Evolutionary conservation across 169 alveolate species (phyloP).

Genomic region (Sarcocystis neurona): DNA sequence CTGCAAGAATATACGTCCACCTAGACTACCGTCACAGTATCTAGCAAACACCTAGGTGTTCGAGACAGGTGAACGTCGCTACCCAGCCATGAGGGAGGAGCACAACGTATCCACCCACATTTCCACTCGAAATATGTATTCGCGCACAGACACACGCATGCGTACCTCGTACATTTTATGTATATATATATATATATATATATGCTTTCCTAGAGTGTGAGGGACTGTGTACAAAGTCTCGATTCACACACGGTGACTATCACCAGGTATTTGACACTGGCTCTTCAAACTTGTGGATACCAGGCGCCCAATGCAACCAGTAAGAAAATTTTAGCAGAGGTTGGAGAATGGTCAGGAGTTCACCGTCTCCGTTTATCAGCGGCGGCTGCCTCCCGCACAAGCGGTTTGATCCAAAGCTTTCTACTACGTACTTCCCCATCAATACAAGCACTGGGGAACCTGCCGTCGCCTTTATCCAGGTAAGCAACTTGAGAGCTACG

Average conservation of each 20-base stretch:
- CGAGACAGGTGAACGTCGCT: too few relatives aligned
- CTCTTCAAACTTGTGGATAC: constrained; percentile 87
- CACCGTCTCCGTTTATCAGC: constrained; percentile 53
- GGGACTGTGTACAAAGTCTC: too few relatives aligned
- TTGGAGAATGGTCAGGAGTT: neutral
- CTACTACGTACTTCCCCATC: constrained; percentile 76
- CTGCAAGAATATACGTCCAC: neutral
- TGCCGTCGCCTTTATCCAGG: constrained; percentile 68
- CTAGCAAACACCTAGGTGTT: too few relatives aligned
- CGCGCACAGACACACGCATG: too few relatives aligned
- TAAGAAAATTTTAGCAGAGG: neutral
- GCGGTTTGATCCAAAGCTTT: constrained; percentile 78
- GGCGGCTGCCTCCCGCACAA: constrained; percentile 87
- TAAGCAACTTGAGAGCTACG: neutral
- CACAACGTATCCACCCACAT: too few relatives aligned
- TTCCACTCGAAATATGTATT: too few relatives aligned
- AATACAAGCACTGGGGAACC: constrained; percentile 64
- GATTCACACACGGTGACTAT: too few relatives aligned
- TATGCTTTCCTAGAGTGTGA: too few relatives aligned
- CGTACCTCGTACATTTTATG: too few relatives aligned
- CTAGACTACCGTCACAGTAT: too few relatives aligned
- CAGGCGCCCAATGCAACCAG: constrained; percentile 80
- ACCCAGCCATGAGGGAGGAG: too few relatives aligned
- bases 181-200: too few relatives aligned
- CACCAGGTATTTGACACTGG: constrained; percentile 86